phyloP scores from a whole-genome alignment of 1,139 yeast species.

The Eremothecium sinecaudum region DNA sequence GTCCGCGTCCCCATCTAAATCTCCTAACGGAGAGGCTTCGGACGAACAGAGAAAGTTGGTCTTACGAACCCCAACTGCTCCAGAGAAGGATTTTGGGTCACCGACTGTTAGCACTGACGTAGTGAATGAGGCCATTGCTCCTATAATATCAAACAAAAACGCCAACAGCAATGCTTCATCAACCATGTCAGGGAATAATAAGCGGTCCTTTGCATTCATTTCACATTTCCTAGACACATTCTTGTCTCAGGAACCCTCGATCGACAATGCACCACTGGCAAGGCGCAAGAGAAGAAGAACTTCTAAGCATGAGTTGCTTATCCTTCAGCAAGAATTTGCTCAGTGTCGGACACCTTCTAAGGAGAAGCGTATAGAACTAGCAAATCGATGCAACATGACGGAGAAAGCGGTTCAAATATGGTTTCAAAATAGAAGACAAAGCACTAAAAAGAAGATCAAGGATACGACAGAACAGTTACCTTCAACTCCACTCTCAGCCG shows the following conservation, averaged over 20 bases:
- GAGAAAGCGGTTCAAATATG: slow-evolving; percentile 96
- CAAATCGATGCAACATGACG: slow-evolving; percentile 76
- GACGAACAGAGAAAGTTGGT: neutral
- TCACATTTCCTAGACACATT: slow-evolving; percentile 85
- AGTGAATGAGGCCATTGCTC: neutral
- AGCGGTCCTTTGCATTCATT: slow-evolving; percentile 69
- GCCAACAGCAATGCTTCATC: neutral
- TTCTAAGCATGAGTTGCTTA: slow-evolving; percentile 71
- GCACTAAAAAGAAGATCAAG: slow-evolving; percentile 44
- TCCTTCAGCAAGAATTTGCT: slow-evolving; percentile 70
- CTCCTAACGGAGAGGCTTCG: neutral
- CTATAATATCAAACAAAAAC: neutral
- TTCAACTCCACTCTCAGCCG: slow-evolving; percentile 3
- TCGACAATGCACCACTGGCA: slow-evolving; percentile 83
- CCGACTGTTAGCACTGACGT: neutral
- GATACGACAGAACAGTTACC: slow-evolving; percentile 2
- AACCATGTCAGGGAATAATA: slow-evolving; percentile 22
- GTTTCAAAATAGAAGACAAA: slow-evolving; percentile 94
- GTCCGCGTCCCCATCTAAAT: neutral
- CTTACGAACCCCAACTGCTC: neutral
- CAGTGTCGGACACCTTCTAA: slow-evolving; percentile 76
- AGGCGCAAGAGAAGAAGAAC: slow-evolving; percentile 94
- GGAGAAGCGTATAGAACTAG: slow-evolving; percentile 63
- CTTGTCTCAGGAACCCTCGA: slow-evolving; percentile 73
- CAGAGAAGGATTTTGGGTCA: neutral